Base-by-base conservation (phyloP, 225 moss, liverwort and hornwort genomes). In the Pseudoscleropodium purum region DNA sequence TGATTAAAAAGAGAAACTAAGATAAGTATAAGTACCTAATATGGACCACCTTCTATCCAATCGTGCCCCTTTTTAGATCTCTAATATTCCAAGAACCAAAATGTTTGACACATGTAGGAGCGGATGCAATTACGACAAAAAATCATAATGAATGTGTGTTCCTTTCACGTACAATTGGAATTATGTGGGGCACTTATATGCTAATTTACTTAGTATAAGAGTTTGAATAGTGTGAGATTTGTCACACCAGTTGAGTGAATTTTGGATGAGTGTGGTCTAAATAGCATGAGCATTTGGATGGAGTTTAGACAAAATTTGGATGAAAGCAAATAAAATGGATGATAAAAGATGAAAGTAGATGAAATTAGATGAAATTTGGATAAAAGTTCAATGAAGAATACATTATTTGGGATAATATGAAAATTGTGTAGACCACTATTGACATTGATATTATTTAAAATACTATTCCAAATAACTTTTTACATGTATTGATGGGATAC, bases 131-230 rank as follows among this genome's bases (percentile, higher is more conserved):
- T 49, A 33, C 4, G 12, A 49, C 7, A 49, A 20, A 4, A 33
- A 0, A 7, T 0, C 1, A 4, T 31, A 49, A 49, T 19, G 17
- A 11, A 49, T 49, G 33, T 33, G 7, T 0, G 0, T 33, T 75
- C 31, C 1, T 49, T 76, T 51, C 15, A 37, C 1, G 4, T 24
- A 25, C 4, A 54, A 0, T 37, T 37, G 15, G 20, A 54, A 5
- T 78, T 24, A 54, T 1, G 4, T 2, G 6, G 0, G 2, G 6
- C 2, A 54, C 19, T 15, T 54, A 9, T 5, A 29, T 29, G 0
- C 18, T 45, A 25, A 74, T 45, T 74, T 0, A 18, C 0, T 10
- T 29, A 74, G 2, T 8, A 5, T 2, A 18, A 30, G 11, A 30
- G 6, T 18, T 47, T 31, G 3, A 75, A 75, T 47, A 47, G 11